Conservation (phyloP, 140 eudicot genomes). For the Bidens hawaiensis region DNA sequence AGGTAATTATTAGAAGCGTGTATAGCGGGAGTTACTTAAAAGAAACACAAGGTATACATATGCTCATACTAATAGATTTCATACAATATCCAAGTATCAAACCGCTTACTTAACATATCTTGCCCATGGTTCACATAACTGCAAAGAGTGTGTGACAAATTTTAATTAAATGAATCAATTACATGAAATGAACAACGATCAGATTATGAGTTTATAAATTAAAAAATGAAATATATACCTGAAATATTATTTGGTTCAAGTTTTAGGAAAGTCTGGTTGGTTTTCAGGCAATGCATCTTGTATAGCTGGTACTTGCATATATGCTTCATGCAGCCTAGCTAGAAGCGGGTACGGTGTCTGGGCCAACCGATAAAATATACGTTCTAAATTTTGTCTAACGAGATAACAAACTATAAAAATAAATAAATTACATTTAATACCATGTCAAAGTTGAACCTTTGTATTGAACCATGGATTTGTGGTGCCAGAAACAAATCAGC, state of each 20-base stretch:
- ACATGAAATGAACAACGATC: too few species aligned
- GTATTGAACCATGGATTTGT: conserved; percentile 51
- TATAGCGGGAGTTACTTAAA: too few species aligned
- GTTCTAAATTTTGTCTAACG: not conserved
- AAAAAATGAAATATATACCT: too few species aligned
- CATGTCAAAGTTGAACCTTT: conserved; percentile 74
- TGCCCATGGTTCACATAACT: too few species aligned
- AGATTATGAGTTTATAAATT: not conserved
- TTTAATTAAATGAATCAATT: too few species aligned
- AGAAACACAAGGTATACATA: too few species aligned
- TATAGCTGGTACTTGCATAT: conserved; percentile 58
- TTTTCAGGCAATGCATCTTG: conserved; percentile 68
- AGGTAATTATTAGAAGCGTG: too few species aligned
- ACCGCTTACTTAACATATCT: too few species aligned
- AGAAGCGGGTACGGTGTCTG: conserved; percentile 64
- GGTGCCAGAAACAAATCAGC: conserved; percentile 91
- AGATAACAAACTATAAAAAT: not conserved
- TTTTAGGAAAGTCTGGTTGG: conserved; percentile 75
- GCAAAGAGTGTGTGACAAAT: too few species aligned
- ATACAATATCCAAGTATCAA: too few species aligned
- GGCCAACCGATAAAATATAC: conserved; percentile 1
- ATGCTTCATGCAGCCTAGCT: conserved; percentile 51
- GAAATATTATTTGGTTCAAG: conserved; percentile 12
- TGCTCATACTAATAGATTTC: too few species aligned
- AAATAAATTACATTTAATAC: conserved; percentile 34